Conservation (phyloP, 2,329 filamentous ascomycete genomes). For the Xylariaceae sp. region DNA sequence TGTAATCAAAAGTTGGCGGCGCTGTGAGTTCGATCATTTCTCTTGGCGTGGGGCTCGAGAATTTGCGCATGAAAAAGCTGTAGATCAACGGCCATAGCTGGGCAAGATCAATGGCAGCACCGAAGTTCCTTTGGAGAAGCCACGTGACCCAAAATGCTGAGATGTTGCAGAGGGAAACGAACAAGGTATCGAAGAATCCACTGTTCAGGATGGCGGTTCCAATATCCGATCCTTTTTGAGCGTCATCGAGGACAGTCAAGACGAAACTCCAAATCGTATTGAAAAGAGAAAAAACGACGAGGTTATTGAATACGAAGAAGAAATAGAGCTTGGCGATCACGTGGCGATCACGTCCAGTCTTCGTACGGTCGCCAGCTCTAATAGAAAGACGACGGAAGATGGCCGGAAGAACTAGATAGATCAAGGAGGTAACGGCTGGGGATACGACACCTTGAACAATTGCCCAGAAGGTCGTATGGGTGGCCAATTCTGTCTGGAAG, state of each 20-base stretch:
- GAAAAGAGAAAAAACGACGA: constrained; percentile 91
- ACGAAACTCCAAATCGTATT: constrained; percentile 74
- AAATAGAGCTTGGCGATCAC: constrained; percentile 85
- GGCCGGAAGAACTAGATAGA: constrained; percentile 83
- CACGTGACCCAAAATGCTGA: constrained; percentile 94
- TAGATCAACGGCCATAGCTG: constrained; percentile 80
- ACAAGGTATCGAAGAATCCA: constrained; percentile 57
- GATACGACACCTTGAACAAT: constrained; percentile 88
- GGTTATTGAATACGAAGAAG: constrained; percentile 97
- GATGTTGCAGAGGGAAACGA: constrained; percentile 71
- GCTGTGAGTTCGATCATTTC: constrained; percentile 90
- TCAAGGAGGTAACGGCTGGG: constrained; percentile 77
- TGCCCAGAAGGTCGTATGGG: constrained; percentile 67
- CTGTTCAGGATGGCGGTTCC: constrained; percentile 64
- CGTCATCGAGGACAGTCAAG: constrained; percentile 55
- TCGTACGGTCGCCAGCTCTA: constrained; percentile 80
- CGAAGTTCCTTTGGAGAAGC: constrained; percentile 85
- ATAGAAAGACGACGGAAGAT: constrained; percentile 85
- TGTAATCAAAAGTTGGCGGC: constrained; percentile 88
- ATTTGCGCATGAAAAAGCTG: constrained; percentile 78
- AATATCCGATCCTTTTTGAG: constrained; percentile 51
- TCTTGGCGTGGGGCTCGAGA: constrained; percentile 80
- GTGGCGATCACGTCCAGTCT: constrained; percentile 86
- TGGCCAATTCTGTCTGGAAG: constrained; percentile 61
- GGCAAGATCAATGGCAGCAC: constrained; percentile 87